Evolutionary conservation across 2,329 filamentous ascomycete species (phyloP).

Genomic region (Fusarium decemcellulare): DNA sequence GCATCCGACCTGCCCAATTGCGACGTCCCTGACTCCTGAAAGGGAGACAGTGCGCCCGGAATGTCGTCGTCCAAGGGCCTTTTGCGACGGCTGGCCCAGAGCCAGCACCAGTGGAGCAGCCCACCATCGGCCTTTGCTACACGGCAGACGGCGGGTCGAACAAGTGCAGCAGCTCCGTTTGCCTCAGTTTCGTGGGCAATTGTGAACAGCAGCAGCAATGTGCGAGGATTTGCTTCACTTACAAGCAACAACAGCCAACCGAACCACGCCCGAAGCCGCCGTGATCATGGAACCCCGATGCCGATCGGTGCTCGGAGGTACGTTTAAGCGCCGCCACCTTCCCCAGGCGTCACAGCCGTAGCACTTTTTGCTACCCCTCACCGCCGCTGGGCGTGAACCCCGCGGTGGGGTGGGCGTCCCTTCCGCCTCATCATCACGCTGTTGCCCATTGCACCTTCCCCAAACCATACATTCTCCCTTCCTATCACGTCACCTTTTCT

Average conservation of each 20-base stretch:
- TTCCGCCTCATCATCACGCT: conserved; percentile 37
- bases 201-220: conserved; percentile 12
- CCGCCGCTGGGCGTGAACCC: conserved; percentile 17
- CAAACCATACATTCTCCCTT: conserved; percentile 7
- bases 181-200: conserved; percentile 5
- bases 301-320: conserved; percentile 47
- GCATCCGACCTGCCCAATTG: conserved; percentile 41
- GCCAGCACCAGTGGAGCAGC: conserved; percentile 45
- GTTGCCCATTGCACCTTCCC: conserved; percentile 27
- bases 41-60: conserved; percentile 36
- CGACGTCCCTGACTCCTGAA: conserved; percentile 37
- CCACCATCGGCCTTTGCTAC: conserved; percentile 36
- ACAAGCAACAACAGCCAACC: conserved; percentile 24
- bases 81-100: conserved; percentile 46
- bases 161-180: conserved; percentile 5
- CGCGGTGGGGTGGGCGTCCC: conserved; percentile 30
- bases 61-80: conserved; percentile 48
- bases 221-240: conserved; percentile 29
- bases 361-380: conserved; percentile 25
- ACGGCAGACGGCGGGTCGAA: conserved; percentile 28
- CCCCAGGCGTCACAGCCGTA: not conserved
- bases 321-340: conserved; percentile 31
- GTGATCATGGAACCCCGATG: conserved; percentile 34
- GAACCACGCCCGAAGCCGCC: conserved; percentile 25
- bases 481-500: conserved; percentile 8